Evolutionary conservation across 257 asterid genomes (phyloP).

Genomic region (Rubia yunnanensis): DNA sequence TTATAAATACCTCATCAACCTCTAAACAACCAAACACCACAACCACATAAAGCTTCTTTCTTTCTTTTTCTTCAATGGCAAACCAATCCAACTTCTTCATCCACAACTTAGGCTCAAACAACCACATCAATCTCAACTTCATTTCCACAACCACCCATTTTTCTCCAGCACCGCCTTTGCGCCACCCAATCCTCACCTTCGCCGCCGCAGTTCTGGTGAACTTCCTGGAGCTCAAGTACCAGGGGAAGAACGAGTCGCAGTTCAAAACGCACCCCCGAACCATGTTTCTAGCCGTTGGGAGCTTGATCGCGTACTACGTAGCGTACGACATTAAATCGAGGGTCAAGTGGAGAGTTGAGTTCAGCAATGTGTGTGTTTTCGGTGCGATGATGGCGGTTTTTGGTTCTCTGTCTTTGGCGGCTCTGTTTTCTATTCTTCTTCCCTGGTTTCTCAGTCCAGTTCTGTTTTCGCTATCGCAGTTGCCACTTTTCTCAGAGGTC

Average conservation of each 20-base stretch:
- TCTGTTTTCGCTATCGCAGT: background rate
- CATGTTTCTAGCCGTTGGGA: background rate
- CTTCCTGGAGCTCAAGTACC: background rate
- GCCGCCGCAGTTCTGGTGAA: background rate
- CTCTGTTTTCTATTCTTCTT: constrained; percentile 7
- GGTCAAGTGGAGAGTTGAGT: background rate
- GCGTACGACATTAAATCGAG: background rate
- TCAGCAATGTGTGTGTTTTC: background rate
- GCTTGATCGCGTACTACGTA: background rate
- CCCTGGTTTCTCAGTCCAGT: background rate
- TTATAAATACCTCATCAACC: no score
- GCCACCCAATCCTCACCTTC: background rate
- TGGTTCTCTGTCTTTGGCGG: constrained; percentile 4
- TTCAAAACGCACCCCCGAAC: constrained; percentile 8
- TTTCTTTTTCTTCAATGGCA: no score
- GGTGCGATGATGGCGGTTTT: background rate
- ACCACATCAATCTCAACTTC: background rate
- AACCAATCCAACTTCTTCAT: background rate
- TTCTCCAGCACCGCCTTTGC: background rate
- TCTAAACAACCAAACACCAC: no score
- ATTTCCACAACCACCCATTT: background rate
- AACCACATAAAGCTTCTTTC: no score
- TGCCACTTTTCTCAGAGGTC: background rate
- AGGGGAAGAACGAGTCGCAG: constrained; percentile 1
- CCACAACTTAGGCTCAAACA: background rate